A percentile compares a stretch with the other conserved stretches of the same genome.
These are phyloP conservation scores for Pseudogymnoascus destructans DNA, from an alignment of 2,329 filamentous ascomycete genomes.

Conservation along the genomic window DNA sequence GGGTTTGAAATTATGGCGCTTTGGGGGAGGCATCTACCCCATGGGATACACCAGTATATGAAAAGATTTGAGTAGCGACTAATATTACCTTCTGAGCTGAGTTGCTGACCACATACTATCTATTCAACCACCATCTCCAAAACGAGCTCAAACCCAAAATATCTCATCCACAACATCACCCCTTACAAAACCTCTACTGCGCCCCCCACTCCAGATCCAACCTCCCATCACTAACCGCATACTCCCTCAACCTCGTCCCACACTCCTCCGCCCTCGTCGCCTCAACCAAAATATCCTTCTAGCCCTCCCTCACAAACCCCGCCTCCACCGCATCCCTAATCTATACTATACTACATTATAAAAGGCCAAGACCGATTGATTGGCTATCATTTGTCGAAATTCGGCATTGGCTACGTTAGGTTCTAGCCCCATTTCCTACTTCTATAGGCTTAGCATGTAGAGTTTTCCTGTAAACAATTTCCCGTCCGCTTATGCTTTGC, in stretches of 20 bases:
- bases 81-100: not conserved
- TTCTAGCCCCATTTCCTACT: too few species aligned
- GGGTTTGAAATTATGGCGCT: not conserved
- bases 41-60: too few species aligned
- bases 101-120: not conserved
- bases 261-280: constrained; percentile 59
- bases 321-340: constrained; percentile 58
- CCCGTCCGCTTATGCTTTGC: too few species aligned
- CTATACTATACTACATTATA: too few species aligned
- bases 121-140: not conserved
- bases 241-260: constrained; percentile 53
- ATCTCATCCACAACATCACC: not conserved
- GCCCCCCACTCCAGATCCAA: constrained; percentile 62
- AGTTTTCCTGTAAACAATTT: too few species aligned
- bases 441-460: too few species aligned
- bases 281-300: constrained; percentile 64
- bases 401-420: too few species aligned
- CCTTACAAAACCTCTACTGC: not conserved
- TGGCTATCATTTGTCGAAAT: too few species aligned
- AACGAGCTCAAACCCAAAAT: not conserved
- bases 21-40: not conserved
- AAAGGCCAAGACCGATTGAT: too few species aligned
- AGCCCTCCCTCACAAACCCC: constrained; percentile 59
- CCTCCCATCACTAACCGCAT: constrained; percentile 61
- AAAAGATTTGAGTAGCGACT: not conserved